Conservation (phyloP, 352 stramenopile genomes). For the Lagenidium giganteum region DNA sequence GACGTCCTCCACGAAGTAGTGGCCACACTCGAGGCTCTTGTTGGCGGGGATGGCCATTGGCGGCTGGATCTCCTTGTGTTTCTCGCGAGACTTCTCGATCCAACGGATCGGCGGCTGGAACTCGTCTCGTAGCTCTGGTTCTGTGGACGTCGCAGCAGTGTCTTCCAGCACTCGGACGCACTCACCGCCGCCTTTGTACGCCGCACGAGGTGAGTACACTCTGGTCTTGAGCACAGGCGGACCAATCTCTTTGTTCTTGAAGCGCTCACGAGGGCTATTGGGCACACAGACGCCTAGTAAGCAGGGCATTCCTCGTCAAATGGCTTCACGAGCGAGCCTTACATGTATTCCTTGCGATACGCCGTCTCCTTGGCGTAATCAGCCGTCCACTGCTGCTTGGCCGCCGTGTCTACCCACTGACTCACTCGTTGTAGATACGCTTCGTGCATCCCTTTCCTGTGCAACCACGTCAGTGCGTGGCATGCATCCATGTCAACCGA, state of each 20-base stretch:
- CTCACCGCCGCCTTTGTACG: conserved; percentile 54
- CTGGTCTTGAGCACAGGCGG: conserved; percentile 13
- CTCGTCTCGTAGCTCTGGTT: conserved; percentile 24
- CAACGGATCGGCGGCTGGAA: conserved; percentile 40
- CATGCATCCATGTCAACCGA: neutral
- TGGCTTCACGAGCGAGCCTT: conserved; percentile 3
- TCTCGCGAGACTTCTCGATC: conserved; percentile 51
- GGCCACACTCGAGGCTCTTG: conserved; percentile 48
- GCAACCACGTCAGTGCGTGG: neutral
- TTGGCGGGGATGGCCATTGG: conserved; percentile 50
- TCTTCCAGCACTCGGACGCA: conserved; percentile 27
- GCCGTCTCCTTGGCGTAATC: conserved; percentile 47
- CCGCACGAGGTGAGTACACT: conserved; percentile 37
- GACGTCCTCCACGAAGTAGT: conserved; percentile 56
- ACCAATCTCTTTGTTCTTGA: conserved; percentile 37
- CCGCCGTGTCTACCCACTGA: conserved; percentile 39
- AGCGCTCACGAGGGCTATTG: conserved; percentile 35
- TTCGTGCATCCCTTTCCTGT: conserved; percentile 63
- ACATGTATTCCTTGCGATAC: conserved; percentile 47
- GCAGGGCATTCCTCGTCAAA: too few relatives aligned
- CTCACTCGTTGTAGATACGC: conserved; percentile 54
- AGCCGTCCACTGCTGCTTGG: conserved; percentile 37
- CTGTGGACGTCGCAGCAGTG: neutral
- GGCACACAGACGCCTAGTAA: too few relatives aligned
- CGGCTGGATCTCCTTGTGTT: conserved; percentile 65